Evolutionary conservation across 2,329 filamentous ascomycete species (phyloP).

Genomic region (Penicillium sp.): DNA sequence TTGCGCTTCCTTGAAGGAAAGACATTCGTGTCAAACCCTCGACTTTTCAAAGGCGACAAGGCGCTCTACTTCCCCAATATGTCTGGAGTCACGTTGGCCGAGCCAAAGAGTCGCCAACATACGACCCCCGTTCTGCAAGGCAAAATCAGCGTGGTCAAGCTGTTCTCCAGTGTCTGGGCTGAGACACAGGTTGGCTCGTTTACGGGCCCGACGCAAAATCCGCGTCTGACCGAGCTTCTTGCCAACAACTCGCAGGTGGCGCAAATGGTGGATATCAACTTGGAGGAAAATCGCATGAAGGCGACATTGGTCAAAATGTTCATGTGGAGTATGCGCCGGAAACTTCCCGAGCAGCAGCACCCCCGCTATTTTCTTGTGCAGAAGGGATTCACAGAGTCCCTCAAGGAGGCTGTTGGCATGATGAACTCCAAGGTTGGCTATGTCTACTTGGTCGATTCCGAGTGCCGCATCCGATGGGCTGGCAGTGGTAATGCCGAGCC

Average conservation of each 20-base stretch:
- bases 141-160: conserved; percentile 68
- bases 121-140: conserved; percentile 71
- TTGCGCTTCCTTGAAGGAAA: conserved; percentile 79
- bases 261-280: conserved; percentile 80
- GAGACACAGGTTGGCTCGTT: conserved; percentile 73
- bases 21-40: conserved; percentile 76
- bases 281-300: conserved; percentile 72
- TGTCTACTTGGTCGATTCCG: conserved; percentile 79
- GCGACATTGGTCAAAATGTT: conserved; percentile 53
- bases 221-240: conserved; percentile 61
- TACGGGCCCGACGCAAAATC: conserved; percentile 59
- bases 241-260: conserved; percentile 47
- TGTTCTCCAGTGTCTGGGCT: conserved; percentile 83
- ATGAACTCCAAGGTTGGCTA: conserved; percentile 91
- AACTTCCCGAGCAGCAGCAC: conserved; percentile 47
- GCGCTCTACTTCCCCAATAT: conserved; percentile 94
- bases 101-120: conserved; percentile 52
- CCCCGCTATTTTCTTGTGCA: conserved; percentile 55
- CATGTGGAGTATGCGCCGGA: conserved; percentile 45
- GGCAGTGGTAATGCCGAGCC: conserved; percentile 55
- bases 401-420: conserved; percentile 58
- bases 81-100: conserved; percentile 67
- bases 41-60: conserved; percentile 74
- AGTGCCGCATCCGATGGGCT: conserved; percentile 91
- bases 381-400: conserved; percentile 50